Evolutionary conservation across 2,329 filamentous ascomycete genomes (phyloP).

Genomic region (Knoxdaviesia proteae): DNA sequence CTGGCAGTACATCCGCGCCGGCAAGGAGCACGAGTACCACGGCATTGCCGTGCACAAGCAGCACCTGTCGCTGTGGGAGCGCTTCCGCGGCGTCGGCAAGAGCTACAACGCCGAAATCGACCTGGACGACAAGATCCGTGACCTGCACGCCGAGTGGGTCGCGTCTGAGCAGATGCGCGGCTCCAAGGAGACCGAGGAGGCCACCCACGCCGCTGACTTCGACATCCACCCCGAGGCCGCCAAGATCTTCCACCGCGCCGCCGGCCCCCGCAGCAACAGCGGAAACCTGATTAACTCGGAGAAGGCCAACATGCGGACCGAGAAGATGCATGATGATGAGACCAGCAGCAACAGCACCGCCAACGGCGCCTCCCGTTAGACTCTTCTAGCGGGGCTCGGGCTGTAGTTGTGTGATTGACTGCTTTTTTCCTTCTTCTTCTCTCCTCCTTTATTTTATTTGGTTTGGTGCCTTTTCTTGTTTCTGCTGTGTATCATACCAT

Average conservation of each 20-base stretch:
- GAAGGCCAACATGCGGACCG: too few species aligned
- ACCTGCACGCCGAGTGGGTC: slow-evolving; percentile 51
- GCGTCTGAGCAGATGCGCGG: slow-evolving; percentile 23
- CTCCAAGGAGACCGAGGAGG: slow-evolving; percentile 25
- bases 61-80: slow-evolving; percentile 79
- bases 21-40: slow-evolving; percentile 67
- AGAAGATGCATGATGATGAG: too few species aligned
- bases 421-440: not conserved
- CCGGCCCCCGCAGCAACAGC: too few species aligned
- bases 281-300: too few species aligned
- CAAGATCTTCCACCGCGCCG: too few species aligned
- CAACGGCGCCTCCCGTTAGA: too few species aligned
- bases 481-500: not conserved
- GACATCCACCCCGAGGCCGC: too few species aligned
- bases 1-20: slow-evolving; percentile 69
- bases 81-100: slow-evolving; percentile 57
- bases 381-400: too few species aligned
- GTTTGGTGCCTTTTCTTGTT: not conserved
- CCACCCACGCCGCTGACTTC: slow-evolving; percentile 8
- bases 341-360: too few species aligned
- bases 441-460: not conserved
- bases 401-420: too few species aligned
- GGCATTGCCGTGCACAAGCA: slow-evolving; percentile 79
- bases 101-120: slow-evolving; percentile 66
- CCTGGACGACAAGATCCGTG: slow-evolving; percentile 64